Conservation (phyloP, 306 rosid species). For the Rosa persica region DNA sequence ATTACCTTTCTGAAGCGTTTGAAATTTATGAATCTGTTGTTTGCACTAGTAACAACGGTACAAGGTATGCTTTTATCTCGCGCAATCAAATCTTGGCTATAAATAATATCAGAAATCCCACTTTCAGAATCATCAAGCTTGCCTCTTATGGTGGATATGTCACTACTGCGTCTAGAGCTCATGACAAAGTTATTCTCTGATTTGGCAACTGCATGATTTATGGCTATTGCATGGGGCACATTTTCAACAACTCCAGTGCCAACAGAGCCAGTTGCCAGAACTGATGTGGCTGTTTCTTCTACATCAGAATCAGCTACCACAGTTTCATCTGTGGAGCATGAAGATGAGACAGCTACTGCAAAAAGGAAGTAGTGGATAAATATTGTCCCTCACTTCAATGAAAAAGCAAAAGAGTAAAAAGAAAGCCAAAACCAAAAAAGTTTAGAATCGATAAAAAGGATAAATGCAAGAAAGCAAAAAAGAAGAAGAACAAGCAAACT, state of each 20-base stretch:
- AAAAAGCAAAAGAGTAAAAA: neutral
- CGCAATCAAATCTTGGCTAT: conserved; percentile 62
- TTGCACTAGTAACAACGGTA: conserved; percentile 29
- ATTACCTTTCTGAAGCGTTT: conserved; percentile 82
- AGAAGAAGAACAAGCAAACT: neutral
- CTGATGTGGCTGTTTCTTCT: conserved; percentile 70
- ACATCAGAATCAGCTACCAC: conserved; percentile 82
- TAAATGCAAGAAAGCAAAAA: too few relatives aligned
- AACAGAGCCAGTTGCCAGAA: conserved; percentile 33
- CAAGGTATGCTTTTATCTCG: conserved; percentile 37
- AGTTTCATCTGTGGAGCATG: conserved; percentile 90
- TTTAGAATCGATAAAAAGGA: too few relatives aligned
- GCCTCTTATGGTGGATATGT: conserved; percentile 41
- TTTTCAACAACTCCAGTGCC: conserved; percentile 28
- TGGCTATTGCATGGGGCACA: conserved; percentile 16
- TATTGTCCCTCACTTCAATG: neutral
- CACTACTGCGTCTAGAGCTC: conserved; percentile 32
- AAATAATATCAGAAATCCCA: conserved; percentile 50
- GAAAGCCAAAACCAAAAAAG: neutral
- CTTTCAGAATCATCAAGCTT: conserved; percentile 45
- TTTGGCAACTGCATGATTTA: conserved; percentile 23
- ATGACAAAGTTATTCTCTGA: conserved; percentile 21
- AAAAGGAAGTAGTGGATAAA: neutral
- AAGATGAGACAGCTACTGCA: conserved; percentile 83
- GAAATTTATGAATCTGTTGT: conserved; percentile 53